Evolutionary conservation across 2,329 filamentous ascomycete genomes (phyloP).

Genomic region (Orbilia oligospora): DNA sequence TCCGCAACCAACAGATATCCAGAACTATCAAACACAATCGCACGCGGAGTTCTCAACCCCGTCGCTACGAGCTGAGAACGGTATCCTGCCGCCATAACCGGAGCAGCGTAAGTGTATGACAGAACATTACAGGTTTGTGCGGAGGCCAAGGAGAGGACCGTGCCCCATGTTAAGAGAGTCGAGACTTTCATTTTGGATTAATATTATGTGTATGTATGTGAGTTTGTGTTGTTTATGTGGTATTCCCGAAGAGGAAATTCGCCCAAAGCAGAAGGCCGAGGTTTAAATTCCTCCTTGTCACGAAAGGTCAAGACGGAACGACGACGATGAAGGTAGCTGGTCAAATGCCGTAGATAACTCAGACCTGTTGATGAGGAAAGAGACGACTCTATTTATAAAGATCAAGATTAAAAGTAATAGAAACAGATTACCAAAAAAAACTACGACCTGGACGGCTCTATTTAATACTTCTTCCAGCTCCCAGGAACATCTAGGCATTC

Average conservation of each 20-base stretch:
- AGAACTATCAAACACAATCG: conserved; percentile 69
- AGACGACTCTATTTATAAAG: too few relatives aligned
- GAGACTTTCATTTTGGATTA: conserved; percentile 47
- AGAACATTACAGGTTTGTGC: conserved; percentile 53
- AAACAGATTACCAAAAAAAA: not conserved
- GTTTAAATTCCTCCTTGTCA: not conserved
- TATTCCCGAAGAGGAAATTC: conserved; percentile 29
- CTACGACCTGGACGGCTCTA: conserved; percentile 1
- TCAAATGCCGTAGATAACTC: not conserved
- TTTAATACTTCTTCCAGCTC: conserved; percentile 14
- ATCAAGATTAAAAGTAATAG: not conserved
- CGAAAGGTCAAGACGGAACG: not conserved
- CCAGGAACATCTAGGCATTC: conserved; percentile 34
- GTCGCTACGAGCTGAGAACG: conserved; percentile 69
- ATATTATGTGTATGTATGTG: too few relatives aligned
- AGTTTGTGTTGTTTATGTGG: conserved; percentile 45
- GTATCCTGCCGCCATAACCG: conserved; percentile 66
- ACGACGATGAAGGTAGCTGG: not conserved
- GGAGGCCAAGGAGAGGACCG: conserved; percentile 21
- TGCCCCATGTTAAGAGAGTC: conserved; percentile 27
- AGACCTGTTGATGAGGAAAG: not conserved
- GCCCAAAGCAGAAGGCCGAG: conserved; percentile 19
- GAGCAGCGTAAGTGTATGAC: conserved; percentile 41
- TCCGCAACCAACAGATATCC: conserved; percentile 70
- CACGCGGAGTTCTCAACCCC: conserved; percentile 68